Evolutionary conservation across 1,284 basidiomycete species (phyloP).

Genomic region (Apiotrichum veenhuisii): DNA sequence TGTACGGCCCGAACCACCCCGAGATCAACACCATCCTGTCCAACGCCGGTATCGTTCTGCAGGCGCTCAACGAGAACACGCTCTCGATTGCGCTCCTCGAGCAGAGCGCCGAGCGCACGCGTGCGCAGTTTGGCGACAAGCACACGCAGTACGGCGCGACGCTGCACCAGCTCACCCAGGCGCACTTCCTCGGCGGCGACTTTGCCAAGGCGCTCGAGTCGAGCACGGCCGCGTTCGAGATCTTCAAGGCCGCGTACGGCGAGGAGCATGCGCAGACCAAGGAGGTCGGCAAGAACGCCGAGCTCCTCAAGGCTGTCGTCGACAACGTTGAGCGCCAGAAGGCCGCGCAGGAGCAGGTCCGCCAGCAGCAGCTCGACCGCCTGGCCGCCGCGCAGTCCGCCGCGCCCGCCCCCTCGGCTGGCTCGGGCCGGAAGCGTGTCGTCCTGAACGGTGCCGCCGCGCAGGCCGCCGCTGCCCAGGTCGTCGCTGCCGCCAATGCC

Average conservation of each 20-base stretch:
- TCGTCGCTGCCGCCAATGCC: slow-evolving; percentile 15
- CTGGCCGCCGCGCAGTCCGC: slow-evolving; percentile 32
- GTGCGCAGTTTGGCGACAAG: slow-evolving; percentile 39
- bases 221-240: slow-evolving; percentile 44
- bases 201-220: slow-evolving; percentile 47
- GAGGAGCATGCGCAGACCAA: slow-evolving; percentile 49
- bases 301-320: slow-evolving; percentile 46
- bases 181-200: slow-evolving; percentile 49
- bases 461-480: slow-evolving; percentile 8
- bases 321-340: slow-evolving; percentile 46
- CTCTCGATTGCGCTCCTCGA: slow-evolving; percentile 41
- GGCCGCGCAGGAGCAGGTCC: slow-evolving; percentile 39
- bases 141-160: slow-evolving; percentile 45
- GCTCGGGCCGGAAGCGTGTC: slow-evolving; percentile 9
- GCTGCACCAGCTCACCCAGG: slow-evolving; percentile 49
- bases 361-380: slow-evolving; percentile 36
- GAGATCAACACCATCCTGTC: slow-evolving; percentile 52
- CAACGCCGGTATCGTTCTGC: slow-evolving; percentile 48
- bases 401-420: slow-evolving; percentile 8
- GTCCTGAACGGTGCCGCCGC: slow-evolving; percentile 10
- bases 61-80: slow-evolving; percentile 44
- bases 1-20: slow-evolving; percentile 56
- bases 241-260: slow-evolving; percentile 48
- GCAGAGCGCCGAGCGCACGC: slow-evolving; percentile 35
- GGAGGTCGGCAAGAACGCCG: slow-evolving; percentile 51